A percentile compares a stretch with the other conserved stretches of the same genome.
Evolutionary conservation across 2,329 filamentous ascomycete species (phyloP).

Genomic region (Thermothelomyces thermophilus): DNA sequence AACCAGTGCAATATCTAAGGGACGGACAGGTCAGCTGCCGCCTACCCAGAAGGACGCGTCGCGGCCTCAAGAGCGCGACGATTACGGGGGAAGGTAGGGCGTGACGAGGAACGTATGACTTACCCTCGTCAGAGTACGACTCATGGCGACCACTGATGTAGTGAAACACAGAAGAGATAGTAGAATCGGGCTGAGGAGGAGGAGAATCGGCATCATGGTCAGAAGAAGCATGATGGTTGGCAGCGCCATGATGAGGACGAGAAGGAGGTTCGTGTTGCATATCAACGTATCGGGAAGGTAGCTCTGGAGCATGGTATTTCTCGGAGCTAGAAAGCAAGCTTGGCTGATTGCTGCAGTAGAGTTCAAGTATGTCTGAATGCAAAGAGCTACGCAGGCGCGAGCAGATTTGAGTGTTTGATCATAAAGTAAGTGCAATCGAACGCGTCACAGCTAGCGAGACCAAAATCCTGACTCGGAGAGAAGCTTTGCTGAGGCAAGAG

Average conservation of each 20-base stretch:
- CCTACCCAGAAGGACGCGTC: not conserved
- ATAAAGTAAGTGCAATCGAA: not conserved
- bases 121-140: slow-evolving; percentile 37
- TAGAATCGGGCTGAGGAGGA: not conserved
- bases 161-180: slow-evolving; percentile 18
- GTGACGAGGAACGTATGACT: not conserved
- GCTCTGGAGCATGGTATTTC: slow-evolving; percentile 3
- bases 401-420: not conserved
- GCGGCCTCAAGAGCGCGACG: not conserved
- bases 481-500: not conserved
- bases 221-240: not conserved
- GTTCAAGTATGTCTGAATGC: not conserved
- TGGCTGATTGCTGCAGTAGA: not conserved
- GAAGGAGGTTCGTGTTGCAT: slow-evolving; percentile 6
- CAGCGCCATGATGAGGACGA: not conserved
- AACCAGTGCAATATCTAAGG: slow-evolving; percentile 69
- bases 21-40: slow-evolving; percentile 3
- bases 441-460: not conserved
- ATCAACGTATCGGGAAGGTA: not conserved
- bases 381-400: slow-evolving; percentile 1
- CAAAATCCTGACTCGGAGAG: not conserved
- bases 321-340: not conserved
- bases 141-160: slow-evolving; percentile 27
- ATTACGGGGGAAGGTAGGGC: not conserved
- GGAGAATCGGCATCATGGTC: not conserved